Conservation (phyloP, 2,329 filamentous ascomycete genomes). For the Epichloe gansuensis region DNA sequence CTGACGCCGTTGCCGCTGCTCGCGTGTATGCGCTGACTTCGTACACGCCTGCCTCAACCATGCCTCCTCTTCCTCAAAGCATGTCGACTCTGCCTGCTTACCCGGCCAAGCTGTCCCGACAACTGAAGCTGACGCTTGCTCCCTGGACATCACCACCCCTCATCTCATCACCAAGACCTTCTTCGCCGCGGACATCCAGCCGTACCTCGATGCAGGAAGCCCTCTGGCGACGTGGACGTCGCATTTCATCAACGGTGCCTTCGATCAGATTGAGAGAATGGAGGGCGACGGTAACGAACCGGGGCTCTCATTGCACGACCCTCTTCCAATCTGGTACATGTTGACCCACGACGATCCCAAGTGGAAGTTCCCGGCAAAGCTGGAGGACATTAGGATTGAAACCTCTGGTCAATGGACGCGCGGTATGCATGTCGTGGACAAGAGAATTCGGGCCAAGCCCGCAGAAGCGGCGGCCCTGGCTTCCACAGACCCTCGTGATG, state of each 20-base stretch:
- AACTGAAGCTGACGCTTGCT: conserved; percentile 57
- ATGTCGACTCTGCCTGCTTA: conserved; percentile 46
- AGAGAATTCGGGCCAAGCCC: conserved; percentile 45
- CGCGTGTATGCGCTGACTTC: conserved; percentile 69
- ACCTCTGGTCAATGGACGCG: conserved; percentile 88
- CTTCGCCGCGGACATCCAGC: conserved; percentile 44
- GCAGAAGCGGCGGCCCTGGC: conserved; percentile 28
- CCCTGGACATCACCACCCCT: conserved; percentile 66
- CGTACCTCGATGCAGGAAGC: conserved; percentile 48
- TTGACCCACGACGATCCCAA: conserved; percentile 45
- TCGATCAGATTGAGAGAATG: conserved; percentile 54
- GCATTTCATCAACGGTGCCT: conserved; percentile 60
- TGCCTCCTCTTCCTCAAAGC: conserved; percentile 53
- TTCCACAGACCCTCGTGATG: conserved; percentile 29
- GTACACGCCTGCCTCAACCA: conserved; percentile 60
- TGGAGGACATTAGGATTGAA: conserved; percentile 80
- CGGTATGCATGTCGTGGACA: conserved; percentile 80
- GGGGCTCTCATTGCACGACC: conserved; percentile 62
- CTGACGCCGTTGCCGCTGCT: conserved; percentile 69
- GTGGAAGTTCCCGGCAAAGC: conserved; percentile 45
- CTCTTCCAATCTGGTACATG: conserved; percentile 68
- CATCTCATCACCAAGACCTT: conserved; percentile 52
- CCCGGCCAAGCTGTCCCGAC: conserved; percentile 48
- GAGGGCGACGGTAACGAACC: conserved; percentile 45
- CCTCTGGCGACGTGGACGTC: conserved; percentile 63